These are phyloP conservation scores for Eimeria acervulina DNA, from an alignment of 169 alveolate genomes.

Conservation along the genomic window DNA sequence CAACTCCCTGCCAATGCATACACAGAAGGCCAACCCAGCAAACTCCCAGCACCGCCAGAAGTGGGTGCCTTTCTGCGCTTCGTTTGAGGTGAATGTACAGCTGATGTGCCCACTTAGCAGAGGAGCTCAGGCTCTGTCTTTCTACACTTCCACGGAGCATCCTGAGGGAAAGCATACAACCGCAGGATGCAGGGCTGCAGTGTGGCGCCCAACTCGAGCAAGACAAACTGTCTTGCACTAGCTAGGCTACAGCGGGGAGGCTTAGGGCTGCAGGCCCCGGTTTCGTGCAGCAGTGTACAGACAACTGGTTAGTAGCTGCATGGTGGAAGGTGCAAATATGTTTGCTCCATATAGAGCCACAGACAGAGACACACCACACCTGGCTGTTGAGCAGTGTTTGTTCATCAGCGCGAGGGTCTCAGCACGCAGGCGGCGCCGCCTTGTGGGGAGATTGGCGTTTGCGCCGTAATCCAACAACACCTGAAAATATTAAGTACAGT, in stretches of 20 bases:
- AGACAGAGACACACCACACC: background rate
- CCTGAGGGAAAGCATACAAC: slow-evolving; percentile 2
- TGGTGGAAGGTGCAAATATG: background rate
- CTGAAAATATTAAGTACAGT: background rate
- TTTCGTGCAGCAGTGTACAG: background rate
- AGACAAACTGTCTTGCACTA: background rate
- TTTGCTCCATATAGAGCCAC: background rate
- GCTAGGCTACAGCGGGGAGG: background rate
- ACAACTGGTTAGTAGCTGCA: background rate
- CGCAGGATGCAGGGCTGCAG: background rate
- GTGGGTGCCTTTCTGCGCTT: slow-evolving; percentile 7
- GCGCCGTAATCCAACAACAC: slow-evolving; percentile 63
- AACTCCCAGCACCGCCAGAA: slow-evolving; percentile 38
- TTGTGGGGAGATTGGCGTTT: slow-evolving; percentile 27
- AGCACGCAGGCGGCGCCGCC: slow-evolving; percentile 10
- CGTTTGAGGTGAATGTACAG: background rate
- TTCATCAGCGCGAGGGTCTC: slow-evolving; percentile 35
- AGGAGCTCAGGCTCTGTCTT: background rate
- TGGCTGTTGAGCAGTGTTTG: slow-evolving; percentile 35
- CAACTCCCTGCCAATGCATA: slow-evolving; percentile 56
- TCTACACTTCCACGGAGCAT: slow-evolving; percentile 26
- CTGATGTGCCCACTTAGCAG: background rate
- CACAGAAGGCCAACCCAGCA: slow-evolving; percentile 50
- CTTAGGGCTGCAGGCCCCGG: background rate
- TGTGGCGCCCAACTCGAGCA: no score